Base-by-base conservation (phyloP, 345 rosid species). In the Sonneratia alba region DNA sequence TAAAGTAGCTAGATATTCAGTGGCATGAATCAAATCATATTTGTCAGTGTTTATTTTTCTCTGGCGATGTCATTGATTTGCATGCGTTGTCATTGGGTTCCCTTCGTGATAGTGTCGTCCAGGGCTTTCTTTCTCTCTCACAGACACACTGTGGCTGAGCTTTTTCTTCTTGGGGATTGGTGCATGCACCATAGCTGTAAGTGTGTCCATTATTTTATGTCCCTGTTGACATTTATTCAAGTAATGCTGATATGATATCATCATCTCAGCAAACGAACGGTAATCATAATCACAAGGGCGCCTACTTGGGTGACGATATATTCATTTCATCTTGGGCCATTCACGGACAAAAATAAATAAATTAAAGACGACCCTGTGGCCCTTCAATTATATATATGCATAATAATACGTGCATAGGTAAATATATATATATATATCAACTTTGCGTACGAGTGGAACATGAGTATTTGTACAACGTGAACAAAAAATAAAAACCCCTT, bases 101-200 rank as follows among this genome's bases (percentile, higher is more conserved):
- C 63, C n/a, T 0, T 47, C 45, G 51, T 9, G 51, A 13, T 57
- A 22, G 63, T 57, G 63, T 57, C 63, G 34, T 57, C 34, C 7
- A n/a, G 11, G 32, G 32, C 1, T 51, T 16, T 51, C 1, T 56
- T n/a, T 56, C 32, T 56, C 32, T 57, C 34, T n/a, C 45, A 42
- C 32, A 6, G 8, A 55, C 45, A 42, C 7, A 55, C 7, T 55
- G 3, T 19, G 24, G 27, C 8, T n/a, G 15, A 47, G 15, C 51
- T 9, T 57, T 57, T 22, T 57, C 13, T 22, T n/a, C 13, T 3
- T 10, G 34, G 63, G 63, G 13, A 57, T 57, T n/a, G 63, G 34
- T 57, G 63, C 63, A 57, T 57, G 63, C 63, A 57, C 34, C 63
- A 57, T n/a, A 21, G 7, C 63, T 57, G n/a, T n/a, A n/a, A 22